phyloP scores from a whole-genome alignment of 805 yeast genomes.

The Jamesozyma rosinii region DNA sequence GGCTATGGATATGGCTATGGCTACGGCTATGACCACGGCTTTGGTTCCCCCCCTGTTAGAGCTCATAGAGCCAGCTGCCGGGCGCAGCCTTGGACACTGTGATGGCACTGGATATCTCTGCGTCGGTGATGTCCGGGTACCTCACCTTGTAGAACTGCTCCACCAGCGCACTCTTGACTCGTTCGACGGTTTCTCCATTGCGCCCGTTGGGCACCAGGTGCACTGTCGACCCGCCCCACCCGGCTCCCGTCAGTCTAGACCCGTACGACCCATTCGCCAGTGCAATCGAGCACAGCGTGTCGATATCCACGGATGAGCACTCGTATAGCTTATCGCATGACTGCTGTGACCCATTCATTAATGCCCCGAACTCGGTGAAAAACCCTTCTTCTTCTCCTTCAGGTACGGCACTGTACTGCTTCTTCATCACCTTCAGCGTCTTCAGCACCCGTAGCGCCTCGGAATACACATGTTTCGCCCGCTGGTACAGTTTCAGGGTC shows the following conservation, averaged over 20 bases:
- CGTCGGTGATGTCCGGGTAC: constrained; percentile 41
- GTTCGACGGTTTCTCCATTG: constrained; percentile 17
- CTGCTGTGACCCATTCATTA: constrained; percentile 52
- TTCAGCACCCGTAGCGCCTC: constrained; percentile 53
- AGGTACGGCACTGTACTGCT: constrained; percentile 7
- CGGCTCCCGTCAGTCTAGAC: constrained; percentile 73
- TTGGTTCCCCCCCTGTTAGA: too few species aligned
- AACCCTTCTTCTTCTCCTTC: constrained; percentile 29
- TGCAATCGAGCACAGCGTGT: constrained; percentile 47
- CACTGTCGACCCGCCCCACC: constrained; percentile 67
- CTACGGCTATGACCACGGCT: too few species aligned
- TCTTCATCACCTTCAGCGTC: constrained; percentile 36
- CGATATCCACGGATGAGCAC: constrained; percentile 48
- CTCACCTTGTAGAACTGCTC: constrained; percentile 42
- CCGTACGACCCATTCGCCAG: constrained; percentile 50
- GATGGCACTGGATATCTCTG: constrained; percentile 41
- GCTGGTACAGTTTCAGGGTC: constrained; percentile 43
- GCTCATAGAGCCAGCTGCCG: constrained; percentile 35
- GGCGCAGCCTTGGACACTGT: constrained; percentile 47
- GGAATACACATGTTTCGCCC: constrained; percentile 54
- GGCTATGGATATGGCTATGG: too few species aligned
- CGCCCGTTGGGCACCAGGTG: constrained; percentile 39
- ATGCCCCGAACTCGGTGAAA: constrained; percentile 38
- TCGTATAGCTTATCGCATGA: constrained; percentile 42
- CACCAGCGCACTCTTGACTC: constrained; percentile 39